Evolutionary conservation across 2,329 filamentous ascomycete species (phyloP).

Genomic region (Diplodia sapinea): DNA sequence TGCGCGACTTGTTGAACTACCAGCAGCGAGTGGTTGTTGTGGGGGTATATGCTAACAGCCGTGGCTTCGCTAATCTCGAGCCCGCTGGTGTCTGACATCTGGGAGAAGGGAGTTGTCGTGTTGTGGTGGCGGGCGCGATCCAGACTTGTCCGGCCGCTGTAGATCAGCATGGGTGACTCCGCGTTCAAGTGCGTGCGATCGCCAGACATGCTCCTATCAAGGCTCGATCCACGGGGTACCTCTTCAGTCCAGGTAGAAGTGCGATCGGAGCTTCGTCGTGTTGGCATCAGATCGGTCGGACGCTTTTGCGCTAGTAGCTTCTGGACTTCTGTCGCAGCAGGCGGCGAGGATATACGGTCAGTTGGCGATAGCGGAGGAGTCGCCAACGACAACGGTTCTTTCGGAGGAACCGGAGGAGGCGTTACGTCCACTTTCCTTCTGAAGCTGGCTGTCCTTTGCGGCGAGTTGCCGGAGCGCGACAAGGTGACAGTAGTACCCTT

Average conservation of each 20-base stretch:
- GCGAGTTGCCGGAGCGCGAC: not conserved
- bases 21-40: constrained; percentile 68
- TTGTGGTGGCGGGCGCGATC: constrained; percentile 54
- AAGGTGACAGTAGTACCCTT: constrained; percentile 18
- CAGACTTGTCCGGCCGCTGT: constrained; percentile 46
- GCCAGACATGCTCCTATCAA: constrained; percentile 36
- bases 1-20: constrained; percentile 62
- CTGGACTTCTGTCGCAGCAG: constrained; percentile 12
- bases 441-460: constrained; percentile 3
- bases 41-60: constrained; percentile 65
- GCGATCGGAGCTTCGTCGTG: constrained; percentile 11
- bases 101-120: constrained; percentile 56
- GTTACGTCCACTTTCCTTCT: not conserved
- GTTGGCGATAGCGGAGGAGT: not conserved
- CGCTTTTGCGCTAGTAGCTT: not conserved
- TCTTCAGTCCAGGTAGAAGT: constrained; percentile 26
- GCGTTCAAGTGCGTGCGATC: constrained; percentile 37
- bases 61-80: constrained; percentile 67
- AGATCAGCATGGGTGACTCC: constrained; percentile 39
- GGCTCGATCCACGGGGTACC: constrained; percentile 21
- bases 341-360: constrained; percentile 10
- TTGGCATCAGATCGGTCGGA: constrained; percentile 1
- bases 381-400: constrained; percentile 7
- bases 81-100: constrained; percentile 55
- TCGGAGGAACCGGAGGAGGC: constrained; percentile 16